Base-by-base conservation (phyloP, 306 rosid genomes). In the Glycyrrhiza uralensis region DNA sequence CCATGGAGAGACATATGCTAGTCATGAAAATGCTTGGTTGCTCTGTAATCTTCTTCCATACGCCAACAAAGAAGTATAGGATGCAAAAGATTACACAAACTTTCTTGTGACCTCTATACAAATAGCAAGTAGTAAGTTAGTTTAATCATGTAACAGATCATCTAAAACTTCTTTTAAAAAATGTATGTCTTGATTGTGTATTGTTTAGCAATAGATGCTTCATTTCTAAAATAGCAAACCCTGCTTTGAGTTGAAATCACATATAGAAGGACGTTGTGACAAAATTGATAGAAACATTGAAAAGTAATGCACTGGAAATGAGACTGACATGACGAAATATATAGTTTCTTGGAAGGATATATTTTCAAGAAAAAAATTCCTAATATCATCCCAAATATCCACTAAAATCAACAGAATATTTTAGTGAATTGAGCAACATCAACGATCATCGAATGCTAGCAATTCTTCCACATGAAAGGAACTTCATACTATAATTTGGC, bases 81-180 rank as follows among this genome's bases (percentile, higher is more conserved):
- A 85, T 38, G 79, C 91, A 92, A 85, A 89, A 94, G 57, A 86
- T 38, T 78, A 89, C 50, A 60, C 93, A 86, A 51, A 80, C 75
- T 85, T 89, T 89, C 90, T 84, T 89, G 64, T 85, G 97, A 69
- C 97, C 97, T 68, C 99, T 94, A 77, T 72, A 82, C 57, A 71
- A 39, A 74, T 54, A 72, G 65, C 33, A 32, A 57, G 59, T 45
- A 62, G 59, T 9, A 70, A 39, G 56, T 82, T 52, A 79, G 76
- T 45, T 77, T 82, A 57, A 78, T 54, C 19, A 68, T 22, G 8
- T 61, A 26, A 28, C 36, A 35, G 74, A 65, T 65, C 24, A 26
- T 54, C 58, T 19, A 35, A 54, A 75, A 44, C 4, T 58, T 60
- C 44, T 46, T 24, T 30, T 20, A 1, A 42, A 2, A 71, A 62